Evolutionary conservation across 2,329 filamentous ascomycete species (phyloP).

Genomic region (Zarea fungicola): DNA sequence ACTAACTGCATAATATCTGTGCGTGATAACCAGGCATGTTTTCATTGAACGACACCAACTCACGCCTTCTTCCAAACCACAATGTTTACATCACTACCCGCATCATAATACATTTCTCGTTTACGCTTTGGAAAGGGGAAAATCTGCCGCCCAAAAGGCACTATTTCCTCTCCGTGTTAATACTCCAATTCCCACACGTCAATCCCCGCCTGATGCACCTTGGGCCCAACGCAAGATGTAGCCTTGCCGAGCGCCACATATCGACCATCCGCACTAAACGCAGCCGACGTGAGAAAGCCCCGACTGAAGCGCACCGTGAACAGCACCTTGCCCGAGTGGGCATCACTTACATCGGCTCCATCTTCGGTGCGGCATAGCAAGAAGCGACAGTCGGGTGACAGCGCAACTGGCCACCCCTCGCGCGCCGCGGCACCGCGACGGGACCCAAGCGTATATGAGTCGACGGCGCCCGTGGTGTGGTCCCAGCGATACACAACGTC

Average conservation of each 20-base stretch:
- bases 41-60: no score
- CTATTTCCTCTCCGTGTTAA: conserved; percentile 13
- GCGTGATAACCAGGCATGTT: no score
- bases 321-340: conserved; percentile 28
- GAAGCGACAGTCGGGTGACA: conserved; percentile 32
- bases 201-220: conserved; percentile 21
- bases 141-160: no score
- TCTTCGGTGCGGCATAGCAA: conserved; percentile 30
- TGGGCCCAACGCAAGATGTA: conserved; percentile 19
- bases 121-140: no score
- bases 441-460: conserved; percentile 27
- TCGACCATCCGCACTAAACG: conserved; percentile 26
- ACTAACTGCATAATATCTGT: no score
- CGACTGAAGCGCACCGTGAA: conserved; percentile 26
- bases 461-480: conserved; percentile 23
- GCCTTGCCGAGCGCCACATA: conserved; percentile 28
- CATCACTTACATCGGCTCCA: conserved; percentile 30
- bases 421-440: conserved; percentile 22
- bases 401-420: conserved; percentile 32
- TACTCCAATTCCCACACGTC: conserved; percentile 26
- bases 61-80: no score
- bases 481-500: conserved; percentile 31
- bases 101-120: no score
- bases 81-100: no score
- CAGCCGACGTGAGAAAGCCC: conserved; percentile 27